phyloP scores from a whole-genome alignment of 1,284 basidiomycete genomes.

The Vanrija sp. region DNA sequence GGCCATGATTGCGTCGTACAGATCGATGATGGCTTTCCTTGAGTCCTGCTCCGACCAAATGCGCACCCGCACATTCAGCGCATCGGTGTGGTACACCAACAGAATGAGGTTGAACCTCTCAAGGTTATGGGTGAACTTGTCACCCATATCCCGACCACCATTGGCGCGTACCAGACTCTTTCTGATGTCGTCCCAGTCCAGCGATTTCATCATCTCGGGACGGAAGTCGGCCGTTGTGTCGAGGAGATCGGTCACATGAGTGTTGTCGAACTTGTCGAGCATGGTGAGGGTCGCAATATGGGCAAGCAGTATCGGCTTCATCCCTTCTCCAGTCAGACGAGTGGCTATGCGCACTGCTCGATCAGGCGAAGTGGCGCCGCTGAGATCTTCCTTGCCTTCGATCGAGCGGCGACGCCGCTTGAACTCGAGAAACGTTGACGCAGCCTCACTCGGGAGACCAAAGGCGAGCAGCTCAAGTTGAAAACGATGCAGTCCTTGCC shows the following conservation, averaged over 20 bases:
- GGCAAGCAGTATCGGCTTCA: constrained; percentile 16
- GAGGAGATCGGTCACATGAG: constrained; percentile 11
- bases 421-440: constrained; percentile 9
- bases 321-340: constrained; percentile 19
- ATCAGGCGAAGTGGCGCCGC: constrained; percentile 12
- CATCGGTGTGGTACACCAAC: no score
- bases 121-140: no score
- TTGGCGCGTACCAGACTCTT: no score
- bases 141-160: no score
- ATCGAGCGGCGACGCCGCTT: constrained; percentile 14
- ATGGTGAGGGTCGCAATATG: constrained; percentile 26
- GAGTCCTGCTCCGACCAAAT: no score
- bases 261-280: constrained; percentile 20
- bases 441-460: constrained; percentile 16
- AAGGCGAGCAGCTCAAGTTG: constrained; percentile 18
- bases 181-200: no score
- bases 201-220: no score
- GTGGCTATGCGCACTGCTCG: constrained; percentile 20
- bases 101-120: no score
- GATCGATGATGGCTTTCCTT: neutral
- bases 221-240: constrained; percentile 9
- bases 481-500: constrained; percentile 17
- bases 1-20: constrained; percentile 17
- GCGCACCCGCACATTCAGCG: no score
- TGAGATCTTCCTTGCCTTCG: constrained; percentile 16